Conservation (phyloP, 2,329 filamentous ascomycete species). For the Chaetomium sp. region DNA sequence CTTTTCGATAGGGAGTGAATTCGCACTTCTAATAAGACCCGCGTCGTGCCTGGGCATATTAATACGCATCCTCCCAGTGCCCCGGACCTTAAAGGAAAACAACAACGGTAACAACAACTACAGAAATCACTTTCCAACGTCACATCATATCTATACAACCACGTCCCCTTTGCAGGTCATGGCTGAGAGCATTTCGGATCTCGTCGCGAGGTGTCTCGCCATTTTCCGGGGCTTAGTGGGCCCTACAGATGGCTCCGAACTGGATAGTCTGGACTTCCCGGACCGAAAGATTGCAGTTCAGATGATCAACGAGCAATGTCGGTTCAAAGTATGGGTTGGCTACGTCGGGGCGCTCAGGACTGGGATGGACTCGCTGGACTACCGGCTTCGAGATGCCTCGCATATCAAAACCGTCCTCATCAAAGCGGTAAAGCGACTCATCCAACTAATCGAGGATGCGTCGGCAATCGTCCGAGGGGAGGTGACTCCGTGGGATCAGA, state of each 20-base stretch:
- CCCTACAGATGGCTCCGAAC: background rate
- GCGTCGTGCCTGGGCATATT: too few species aligned
- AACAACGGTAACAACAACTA: too few species aligned
- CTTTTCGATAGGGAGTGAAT: too few species aligned
- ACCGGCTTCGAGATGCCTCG: conserved; percentile 12
- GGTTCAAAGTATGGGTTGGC: conserved; percentile 17
- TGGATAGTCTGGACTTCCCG: background rate
- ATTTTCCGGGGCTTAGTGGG: background rate
- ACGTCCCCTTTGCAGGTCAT: background rate
- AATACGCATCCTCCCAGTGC: too few species aligned
- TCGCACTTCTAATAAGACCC: too few species aligned
- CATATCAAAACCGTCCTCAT: conserved; percentile 6
- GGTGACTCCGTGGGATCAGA: background rate
- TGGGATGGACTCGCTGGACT: conserved; percentile 8
- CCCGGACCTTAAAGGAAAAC: too few species aligned
- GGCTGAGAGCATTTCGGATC: background rate
- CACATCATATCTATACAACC: background rate
- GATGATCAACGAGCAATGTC: background rate
- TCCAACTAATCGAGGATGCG: background rate
- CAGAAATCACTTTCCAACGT: background rate
- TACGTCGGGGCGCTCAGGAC: conserved; percentile 6
- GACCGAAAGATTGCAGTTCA: background rate
- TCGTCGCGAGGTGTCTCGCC: background rate
- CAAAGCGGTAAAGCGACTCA: background rate
- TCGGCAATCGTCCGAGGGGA: background rate